Evolutionary conservation across 2,329 filamentous ascomycete genomes (phyloP).

Genomic region (Knoxdaviesia proteae): DNA sequence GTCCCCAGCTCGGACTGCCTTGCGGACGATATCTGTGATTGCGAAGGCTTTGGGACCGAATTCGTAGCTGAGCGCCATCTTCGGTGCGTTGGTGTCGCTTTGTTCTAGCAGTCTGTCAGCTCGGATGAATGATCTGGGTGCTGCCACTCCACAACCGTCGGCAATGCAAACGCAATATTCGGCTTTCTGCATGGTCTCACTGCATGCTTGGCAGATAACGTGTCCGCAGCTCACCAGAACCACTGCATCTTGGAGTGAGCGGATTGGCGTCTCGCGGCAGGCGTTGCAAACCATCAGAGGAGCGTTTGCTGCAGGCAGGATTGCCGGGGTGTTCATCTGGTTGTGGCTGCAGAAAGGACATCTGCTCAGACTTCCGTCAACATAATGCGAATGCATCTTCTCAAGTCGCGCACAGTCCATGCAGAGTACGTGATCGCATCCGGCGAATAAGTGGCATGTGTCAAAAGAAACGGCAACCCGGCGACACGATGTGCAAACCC

Average conservation of each 20-base stretch:
- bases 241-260: no score
- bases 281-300: constrained; percentile 1
- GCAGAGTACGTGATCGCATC: background rate
- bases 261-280: background rate
- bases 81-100: no score
- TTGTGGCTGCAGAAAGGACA: background rate
- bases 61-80: no score
- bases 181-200: background rate
- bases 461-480: background rate
- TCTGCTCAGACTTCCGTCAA: no score
- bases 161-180: constrained; percentile 5
- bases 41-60: no score
- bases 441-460: background rate
- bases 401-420: background rate
- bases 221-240: constrained; percentile 10
- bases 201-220: constrained; percentile 6
- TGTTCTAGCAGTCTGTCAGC: no score
- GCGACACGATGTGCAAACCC: background rate
- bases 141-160: background rate
- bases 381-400: background rate
- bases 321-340: background rate
- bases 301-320: background rate
- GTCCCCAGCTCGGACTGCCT: constrained; percentile 4
- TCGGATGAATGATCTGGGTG: no score
- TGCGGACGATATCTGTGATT: background rate